A percentile compares a stretch with the other conserved stretches of the same genome.
Conservation (phyloP, 805 yeast species). For the Barnettozyma sucrosica region DNA sequence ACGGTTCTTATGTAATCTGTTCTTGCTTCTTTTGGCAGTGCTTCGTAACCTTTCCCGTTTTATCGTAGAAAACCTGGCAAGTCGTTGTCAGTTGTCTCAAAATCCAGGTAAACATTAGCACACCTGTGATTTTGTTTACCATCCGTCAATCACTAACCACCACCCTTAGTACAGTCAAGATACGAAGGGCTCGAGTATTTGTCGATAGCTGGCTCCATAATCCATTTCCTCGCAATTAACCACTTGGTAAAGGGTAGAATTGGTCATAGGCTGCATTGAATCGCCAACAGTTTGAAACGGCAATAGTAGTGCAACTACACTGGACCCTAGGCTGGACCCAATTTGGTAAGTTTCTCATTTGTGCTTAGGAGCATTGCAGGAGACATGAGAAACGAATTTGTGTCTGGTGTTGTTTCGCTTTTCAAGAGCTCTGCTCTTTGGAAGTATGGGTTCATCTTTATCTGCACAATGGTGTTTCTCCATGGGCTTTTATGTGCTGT, state of each 20-base stretch:
- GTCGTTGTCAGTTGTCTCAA: background rate
- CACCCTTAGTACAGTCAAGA: background rate
- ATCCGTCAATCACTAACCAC: no score
- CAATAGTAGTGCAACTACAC: no score
- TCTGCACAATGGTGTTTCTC: background rate
- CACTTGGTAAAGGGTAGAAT: background rate
- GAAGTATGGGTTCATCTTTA: background rate
- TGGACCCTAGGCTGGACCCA: no score
- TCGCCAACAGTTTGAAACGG: no score
- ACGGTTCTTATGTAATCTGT: no score
- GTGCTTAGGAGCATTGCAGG: background rate
- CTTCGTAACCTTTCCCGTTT: background rate
- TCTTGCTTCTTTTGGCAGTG: background rate
- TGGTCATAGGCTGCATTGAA: background rate
- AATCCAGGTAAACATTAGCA: background rate
- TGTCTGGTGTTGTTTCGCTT: background rate
- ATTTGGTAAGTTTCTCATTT: background rate
- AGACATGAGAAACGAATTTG: background rate
- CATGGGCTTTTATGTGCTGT: constrained; percentile 10
- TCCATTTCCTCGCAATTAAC: no score
- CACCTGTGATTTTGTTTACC: background rate
- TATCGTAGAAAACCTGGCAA: background rate
- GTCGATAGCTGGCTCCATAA: no score
- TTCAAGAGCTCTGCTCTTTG: background rate
- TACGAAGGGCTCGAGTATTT: no score